Percentiles rank a stretch among this genome's conserved stretches.
phyloP scores from a whole-genome alignment of 371 early-diverging fungal species.

The Rhizopus delemar region DNA sequence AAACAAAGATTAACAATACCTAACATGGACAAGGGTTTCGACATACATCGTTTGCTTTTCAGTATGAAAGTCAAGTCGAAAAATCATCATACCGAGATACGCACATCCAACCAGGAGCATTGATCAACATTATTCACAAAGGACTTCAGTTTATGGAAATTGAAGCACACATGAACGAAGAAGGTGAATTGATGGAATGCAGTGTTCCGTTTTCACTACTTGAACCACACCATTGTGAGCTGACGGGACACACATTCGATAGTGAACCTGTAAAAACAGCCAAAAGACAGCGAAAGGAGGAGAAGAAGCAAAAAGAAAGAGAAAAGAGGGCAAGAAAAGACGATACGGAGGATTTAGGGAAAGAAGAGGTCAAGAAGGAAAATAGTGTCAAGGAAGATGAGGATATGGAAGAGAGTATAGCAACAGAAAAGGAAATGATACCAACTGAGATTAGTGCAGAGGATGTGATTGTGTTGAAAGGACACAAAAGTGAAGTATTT shows the following conservation, averaged over 20 bases:
- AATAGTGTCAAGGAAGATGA: conserved; percentile 11
- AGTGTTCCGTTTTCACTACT: conserved; percentile 75
- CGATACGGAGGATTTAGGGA: conserved; percentile 2
- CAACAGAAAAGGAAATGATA: not conserved
- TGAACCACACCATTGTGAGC: conserved; percentile 68
- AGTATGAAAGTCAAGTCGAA: conserved; percentile 83
- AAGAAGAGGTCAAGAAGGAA: conserved; percentile 17
- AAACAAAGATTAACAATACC: not conserved
- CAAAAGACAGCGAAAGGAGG: conserved; percentile 60
- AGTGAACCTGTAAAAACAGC: conserved; percentile 25
- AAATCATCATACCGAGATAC: conserved; percentile 64
- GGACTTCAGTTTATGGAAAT: conserved; percentile 91
- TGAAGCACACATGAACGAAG: conserved; percentile 81
- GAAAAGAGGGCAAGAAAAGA: conserved; percentile 49
- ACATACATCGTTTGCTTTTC: conserved; percentile 89
- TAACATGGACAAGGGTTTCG: conserved; percentile 69
- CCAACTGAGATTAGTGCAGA: conserved; percentile 28
- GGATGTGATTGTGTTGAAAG: conserved; percentile 51
- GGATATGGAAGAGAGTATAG: conserved; percentile 6
- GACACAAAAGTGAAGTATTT: conserved; percentile 76
- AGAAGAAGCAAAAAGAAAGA: conserved; percentile 45
- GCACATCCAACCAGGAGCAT: conserved; percentile 81
- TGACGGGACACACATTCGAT: conserved; percentile 37
- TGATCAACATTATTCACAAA: conserved; percentile 88
- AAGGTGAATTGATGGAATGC: conserved; percentile 78